Conservation (phyloP, 2,329 filamentous ascomycete genomes). For the Pyricularia sp. region DNA sequence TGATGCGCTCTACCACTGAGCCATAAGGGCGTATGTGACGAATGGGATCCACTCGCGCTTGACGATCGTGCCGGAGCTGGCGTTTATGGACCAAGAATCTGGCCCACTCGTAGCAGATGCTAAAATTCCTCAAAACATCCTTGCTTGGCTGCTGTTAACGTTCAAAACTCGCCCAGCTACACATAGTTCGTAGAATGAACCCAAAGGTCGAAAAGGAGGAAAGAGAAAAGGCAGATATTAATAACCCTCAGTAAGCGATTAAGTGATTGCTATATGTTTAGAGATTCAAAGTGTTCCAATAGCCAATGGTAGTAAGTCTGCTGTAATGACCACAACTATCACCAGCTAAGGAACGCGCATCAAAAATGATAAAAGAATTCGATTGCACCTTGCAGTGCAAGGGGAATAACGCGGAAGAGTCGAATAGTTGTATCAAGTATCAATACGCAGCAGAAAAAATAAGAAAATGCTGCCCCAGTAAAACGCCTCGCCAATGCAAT, state of each 20-base stretch:
- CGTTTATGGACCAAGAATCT: too few species aligned
- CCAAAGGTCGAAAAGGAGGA: too few species aligned
- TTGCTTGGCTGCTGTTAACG: too few species aligned
- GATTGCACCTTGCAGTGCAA: not conserved
- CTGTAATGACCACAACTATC: not conserved
- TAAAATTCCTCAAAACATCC: too few species aligned
- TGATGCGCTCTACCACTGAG: not conserved
- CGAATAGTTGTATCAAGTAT: not conserved
- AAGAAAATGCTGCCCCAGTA: not conserved
- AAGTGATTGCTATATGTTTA: not conserved
- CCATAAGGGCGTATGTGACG: not conserved
- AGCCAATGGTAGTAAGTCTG: not conserved
- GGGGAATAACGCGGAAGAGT: not conserved
- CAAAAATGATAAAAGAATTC: not conserved
- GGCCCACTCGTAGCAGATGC: not conserved
- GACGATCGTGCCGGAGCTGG: too few species aligned
- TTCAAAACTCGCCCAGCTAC: too few species aligned
- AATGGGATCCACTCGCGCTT: not conserved
- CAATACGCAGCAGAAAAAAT: not conserved
- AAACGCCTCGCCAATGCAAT: slow-evolving; percentile 1
- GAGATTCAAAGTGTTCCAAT: not conserved
- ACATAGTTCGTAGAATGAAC: too few species aligned
- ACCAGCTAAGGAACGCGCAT: too few species aligned
- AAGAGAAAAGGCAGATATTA: too few species aligned
- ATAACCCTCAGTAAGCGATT: too few species aligned